A percentile compares a stretch with the other conserved stretches of the same genome.
Evolutionary conservation across 2,329 filamentous ascomycete species (phyloP).

Genomic region (Fusarium humuli): DNA sequence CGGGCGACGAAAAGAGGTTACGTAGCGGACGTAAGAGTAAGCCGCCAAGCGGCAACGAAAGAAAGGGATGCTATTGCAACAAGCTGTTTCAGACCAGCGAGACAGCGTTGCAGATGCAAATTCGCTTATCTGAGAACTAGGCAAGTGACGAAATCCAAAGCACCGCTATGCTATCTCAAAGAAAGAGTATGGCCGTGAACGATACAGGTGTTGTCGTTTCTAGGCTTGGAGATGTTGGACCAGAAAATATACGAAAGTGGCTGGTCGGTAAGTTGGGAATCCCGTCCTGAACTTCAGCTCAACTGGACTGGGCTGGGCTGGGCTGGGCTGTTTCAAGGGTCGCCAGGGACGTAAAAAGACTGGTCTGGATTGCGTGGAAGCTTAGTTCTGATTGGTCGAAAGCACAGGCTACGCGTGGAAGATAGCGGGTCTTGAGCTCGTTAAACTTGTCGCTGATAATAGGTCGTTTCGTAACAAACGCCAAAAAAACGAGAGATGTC

Average conservation of each 20-base stretch:
- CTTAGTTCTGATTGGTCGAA: slow-evolving; percentile 36
- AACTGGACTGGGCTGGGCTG: slow-evolving; percentile 1
- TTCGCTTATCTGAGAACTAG: slow-evolving; percentile 5
- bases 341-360: slow-evolving; percentile 18
- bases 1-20: slow-evolving; percentile 20
- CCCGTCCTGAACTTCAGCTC: slow-evolving; percentile 19
- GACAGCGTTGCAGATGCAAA: slow-evolving; percentile 16
- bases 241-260: slow-evolving; percentile 32
- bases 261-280: slow-evolving; percentile 22
- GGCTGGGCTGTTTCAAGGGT: slow-evolving; percentile 33
- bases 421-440: slow-evolving; percentile 29
- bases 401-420: slow-evolving; percentile 30
- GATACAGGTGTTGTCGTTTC: slow-evolving; percentile 3
- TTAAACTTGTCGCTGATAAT: slow-evolving; percentile 4
- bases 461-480: slow-evolving; percentile 6
- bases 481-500: slow-evolving; percentile 28
- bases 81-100: slow-evolving; percentile 28
- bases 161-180: not conserved
- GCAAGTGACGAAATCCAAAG: not conserved
- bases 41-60: slow-evolving; percentile 41
- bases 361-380: slow-evolving; percentile 41
- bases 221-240: slow-evolving; percentile 13
- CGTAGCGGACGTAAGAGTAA: slow-evolving; percentile 17
- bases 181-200: not conserved
- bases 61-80: slow-evolving; percentile 28